Percentiles rank a stretch among this genome's conserved stretches.
These are phyloP conservation scores for Takakia lepidozioides DNA, from an alignment of 225 moss, liverwort and hornwort genomes.

Conservation along the genomic window DNA sequence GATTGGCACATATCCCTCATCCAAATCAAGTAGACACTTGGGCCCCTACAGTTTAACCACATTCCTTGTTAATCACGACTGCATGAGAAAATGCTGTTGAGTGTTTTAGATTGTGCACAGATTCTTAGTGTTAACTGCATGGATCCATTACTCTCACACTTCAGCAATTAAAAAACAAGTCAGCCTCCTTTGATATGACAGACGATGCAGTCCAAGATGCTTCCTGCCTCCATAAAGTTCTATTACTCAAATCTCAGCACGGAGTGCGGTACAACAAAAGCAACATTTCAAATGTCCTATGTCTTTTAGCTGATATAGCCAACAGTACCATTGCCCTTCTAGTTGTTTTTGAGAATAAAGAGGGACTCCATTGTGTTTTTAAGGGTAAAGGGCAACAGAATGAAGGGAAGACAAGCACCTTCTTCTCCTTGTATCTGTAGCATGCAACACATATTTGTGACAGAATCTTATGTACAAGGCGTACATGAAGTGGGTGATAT, in stretches of 20 bases:
- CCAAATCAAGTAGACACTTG: too few species aligned
- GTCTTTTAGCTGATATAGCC: conserved; percentile 8
- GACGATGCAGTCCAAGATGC: not conserved
- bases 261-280: too few species aligned
- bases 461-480: conserved; percentile 27
- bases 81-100: too few species aligned
- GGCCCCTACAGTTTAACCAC: not conserved
- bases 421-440: conserved; percentile 30
- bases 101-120: too few species aligned
- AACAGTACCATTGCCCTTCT: too few species aligned
- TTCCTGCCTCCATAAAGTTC: too few species aligned
- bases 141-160: too few species aligned
- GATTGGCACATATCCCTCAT: not conserved
- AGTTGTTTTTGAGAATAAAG: conserved; percentile 6
- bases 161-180: too few species aligned
- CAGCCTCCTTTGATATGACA: too few species aligned
- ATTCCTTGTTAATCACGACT: too few species aligned
- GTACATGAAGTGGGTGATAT: conserved; percentile 49
- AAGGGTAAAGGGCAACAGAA: conserved; percentile 7
- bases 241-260: too few species aligned
- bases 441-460: conserved; percentile 45
- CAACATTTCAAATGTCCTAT: conserved; percentile 9
- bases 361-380: conserved; percentile 7
- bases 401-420: conserved; percentile 22
- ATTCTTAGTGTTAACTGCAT: too few species aligned